These are phyloP conservation scores for Aspergillus incahuasiensis DNA, from an alignment of 495 filamentous ascomycete species.

Conservation along the genomic window DNA sequence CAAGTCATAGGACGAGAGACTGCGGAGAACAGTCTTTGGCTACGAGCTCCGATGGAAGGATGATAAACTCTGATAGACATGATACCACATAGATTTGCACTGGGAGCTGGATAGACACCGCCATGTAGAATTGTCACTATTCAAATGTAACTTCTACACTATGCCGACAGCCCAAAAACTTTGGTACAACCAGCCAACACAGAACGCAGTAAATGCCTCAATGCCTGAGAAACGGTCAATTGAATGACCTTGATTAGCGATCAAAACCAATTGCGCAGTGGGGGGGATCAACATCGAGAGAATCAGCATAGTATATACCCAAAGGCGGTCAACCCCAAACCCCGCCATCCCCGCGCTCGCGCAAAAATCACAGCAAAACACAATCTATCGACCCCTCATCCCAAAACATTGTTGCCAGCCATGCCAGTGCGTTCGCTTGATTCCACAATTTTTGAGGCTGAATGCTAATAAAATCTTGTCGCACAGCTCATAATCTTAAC, in stretches of 20 bases:
- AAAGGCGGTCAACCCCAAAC: background rate
- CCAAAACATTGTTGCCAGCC: background rate
- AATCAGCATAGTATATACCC: too few relatives aligned
- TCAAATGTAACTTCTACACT: too few relatives aligned
- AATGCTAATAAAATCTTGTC: background rate
- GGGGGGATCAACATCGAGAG: too few relatives aligned
- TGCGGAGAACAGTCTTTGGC: conserved; percentile 77
- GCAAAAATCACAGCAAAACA: background rate
- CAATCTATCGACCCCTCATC: background rate
- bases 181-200: too few relatives aligned
- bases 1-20: conserved; percentile 53
- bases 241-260: too few relatives aligned
- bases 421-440: background rate
- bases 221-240: too few relatives aligned
- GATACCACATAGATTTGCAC: conserved; percentile 1
- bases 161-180: too few relatives aligned
- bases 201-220: background rate
- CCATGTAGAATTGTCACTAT: background rate
- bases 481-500: conserved; percentile 87
- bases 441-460: background rate
- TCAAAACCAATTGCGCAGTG: too few relatives aligned
- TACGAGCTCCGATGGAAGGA: conserved; percentile 55
- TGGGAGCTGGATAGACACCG: background rate
- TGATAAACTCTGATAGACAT: conserved; percentile 27
- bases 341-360: background rate